Evolutionary conservation across 805 yeast species (phyloP).

Genomic region (Torulaspora franciscae): DNA sequence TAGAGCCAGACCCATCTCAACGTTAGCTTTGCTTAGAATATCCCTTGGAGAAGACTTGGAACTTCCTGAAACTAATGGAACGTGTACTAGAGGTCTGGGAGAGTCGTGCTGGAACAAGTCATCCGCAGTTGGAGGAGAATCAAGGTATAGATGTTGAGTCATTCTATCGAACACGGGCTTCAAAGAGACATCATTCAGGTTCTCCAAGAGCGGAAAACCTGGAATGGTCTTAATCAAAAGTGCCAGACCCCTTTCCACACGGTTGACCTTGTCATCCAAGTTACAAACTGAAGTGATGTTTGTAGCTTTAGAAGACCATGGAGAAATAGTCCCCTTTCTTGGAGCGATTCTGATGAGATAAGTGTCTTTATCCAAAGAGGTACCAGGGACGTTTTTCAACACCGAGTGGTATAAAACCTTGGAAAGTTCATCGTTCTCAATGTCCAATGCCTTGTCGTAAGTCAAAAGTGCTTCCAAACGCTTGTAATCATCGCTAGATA

Average conservation of each 20-base stretch:
- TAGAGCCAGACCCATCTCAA: conserved; percentile 84
- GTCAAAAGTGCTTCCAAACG: conserved; percentile 60
- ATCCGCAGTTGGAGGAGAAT: conserved; percentile 55
- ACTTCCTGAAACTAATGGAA: conserved; percentile 52
- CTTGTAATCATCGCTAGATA: conserved; percentile 40
- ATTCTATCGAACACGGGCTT: conserved; percentile 83
- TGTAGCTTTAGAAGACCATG: conserved; percentile 99
- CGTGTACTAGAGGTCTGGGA: conserved; percentile 78
- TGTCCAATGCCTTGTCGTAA: conserved; percentile 66
- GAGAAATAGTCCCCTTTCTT: conserved; percentile 93
- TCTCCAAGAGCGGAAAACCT: conserved; percentile 61
- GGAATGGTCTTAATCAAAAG: conserved; percentile 64
- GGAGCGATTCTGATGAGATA: conserved; percentile 76
- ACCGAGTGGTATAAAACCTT: conserved; percentile 29
- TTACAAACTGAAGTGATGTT: conserved; percentile 90
- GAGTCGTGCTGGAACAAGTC: conserved; percentile 72
- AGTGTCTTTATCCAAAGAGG: conserved; percentile 40
- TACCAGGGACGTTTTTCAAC: conserved; percentile 17
- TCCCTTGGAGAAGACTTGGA: conserved; percentile 37
- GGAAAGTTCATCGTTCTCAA: conserved; percentile 37
- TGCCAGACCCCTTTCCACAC: conserved; percentile 89
- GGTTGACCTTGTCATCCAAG: conserved; percentile 58
- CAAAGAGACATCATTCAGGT: conserved; percentile 51
- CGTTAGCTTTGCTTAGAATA: conserved; percentile 70
- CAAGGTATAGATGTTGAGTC: conserved; percentile 73